Evolutionary conservation across 306 rosid species (phyloP).

Genomic region (Biancaea sappan): DNA sequence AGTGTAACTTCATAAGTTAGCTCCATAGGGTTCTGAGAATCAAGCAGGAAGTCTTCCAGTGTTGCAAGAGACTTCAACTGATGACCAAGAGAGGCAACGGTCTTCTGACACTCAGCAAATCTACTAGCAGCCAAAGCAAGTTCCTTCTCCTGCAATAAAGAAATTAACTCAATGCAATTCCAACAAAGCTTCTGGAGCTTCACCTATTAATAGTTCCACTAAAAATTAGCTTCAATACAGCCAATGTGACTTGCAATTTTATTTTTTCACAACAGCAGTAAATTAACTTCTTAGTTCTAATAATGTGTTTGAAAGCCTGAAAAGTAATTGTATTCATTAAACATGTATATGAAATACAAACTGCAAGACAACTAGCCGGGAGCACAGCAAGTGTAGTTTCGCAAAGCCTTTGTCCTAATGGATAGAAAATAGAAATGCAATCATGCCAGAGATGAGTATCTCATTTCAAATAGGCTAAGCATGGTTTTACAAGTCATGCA

Average conservation of each 20-base stretch:
- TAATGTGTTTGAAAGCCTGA: not conserved
- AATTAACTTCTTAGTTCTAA: not conserved
- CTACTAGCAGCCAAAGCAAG: conserved; percentile 68
- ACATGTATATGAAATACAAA: not conserved
- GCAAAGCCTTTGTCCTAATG: conserved; percentile 11
- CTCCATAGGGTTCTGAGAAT: conserved; percentile 47
- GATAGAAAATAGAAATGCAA: not conserved
- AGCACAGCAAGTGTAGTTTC: not conserved
- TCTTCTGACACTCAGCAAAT: conserved; percentile 78
- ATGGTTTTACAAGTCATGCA: not conserved
- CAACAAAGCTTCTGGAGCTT: conserved; percentile 6
- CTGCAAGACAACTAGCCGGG: not conserved
- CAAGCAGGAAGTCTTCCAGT: conserved; percentile 63
- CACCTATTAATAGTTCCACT: not conserved
- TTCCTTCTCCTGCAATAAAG: conserved; percentile 64
- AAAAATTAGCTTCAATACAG: not conserved
- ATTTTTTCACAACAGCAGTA: not conserved
- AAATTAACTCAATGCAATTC: not conserved
- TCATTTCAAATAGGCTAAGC: not conserved
- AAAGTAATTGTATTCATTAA: not conserved
- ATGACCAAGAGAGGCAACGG: conserved; percentile 71
- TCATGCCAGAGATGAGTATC: not conserved
- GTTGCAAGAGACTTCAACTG: conserved; percentile 71
- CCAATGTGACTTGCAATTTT: not conserved
- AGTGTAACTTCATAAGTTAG: conserved; percentile 29